Evolutionary conservation across 2,329 filamentous ascomycete species (phyloP), one percentile per base, ranked within the genome.

Genomic region (Colletotrichum tofieldiae): DNA sequence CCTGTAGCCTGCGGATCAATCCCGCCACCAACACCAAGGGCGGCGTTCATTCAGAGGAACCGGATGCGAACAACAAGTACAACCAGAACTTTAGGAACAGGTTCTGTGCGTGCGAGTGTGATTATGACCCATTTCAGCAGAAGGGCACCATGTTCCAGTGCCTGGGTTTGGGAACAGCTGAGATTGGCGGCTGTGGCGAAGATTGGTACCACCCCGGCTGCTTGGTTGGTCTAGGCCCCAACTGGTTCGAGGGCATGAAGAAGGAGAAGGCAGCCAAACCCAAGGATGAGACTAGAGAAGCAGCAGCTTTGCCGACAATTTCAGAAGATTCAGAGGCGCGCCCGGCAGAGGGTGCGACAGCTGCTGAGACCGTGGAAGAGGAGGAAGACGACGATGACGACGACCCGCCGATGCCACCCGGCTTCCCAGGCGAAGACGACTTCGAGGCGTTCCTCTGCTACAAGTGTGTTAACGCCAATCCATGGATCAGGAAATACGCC

Each of bases 111-210:
- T 99, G 96, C 78, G 90, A 90, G 39, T 93, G 95, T 78, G 91
- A 95, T 72, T 99, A 99, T 79, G 93, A 98, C 79, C 91, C 96
- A 0, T 90, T 96, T 59, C 88, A 93, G 79, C 95, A 99, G 80
- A 97, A 96, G 77, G 96, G 96, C 0, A 98, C 95, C 49, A 99
- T 99, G 96, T 99, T 97, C 77, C 96, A 99, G 81, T 99, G 96
- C 79, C 82, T 98, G 2, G 96, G 96, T 0, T 85, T 98, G 0
- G 95, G 94, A 0, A 93, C 91, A 0, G 87, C 89, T 16, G 93
- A 96, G 75, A 92, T 92, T 1, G 95, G 95, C 20, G 96, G 95
- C 5, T 98, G 96, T 82, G 96, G 96, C 16, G 96, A 98, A 83
- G 96, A 98, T 79, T 98, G 96, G 96, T 98, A 94, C 88, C 96